phyloP scores from a whole-genome alignment of 2,329 filamentous ascomycete genomes.

The Dactylellina leptospora region DNA sequence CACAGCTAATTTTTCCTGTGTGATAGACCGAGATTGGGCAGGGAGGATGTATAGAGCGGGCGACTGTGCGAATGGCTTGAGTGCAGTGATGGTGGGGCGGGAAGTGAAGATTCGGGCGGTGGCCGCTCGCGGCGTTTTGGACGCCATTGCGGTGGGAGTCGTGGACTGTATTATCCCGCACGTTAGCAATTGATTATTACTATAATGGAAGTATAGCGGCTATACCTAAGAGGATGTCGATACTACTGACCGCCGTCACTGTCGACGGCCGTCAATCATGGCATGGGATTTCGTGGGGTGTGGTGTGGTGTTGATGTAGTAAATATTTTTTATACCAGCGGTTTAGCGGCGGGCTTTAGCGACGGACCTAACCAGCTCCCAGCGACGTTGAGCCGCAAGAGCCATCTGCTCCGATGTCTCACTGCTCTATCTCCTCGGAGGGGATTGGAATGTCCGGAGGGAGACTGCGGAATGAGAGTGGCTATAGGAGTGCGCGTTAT shows the following conservation, averaged over 20 bases:
- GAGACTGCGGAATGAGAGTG: too few species aligned
- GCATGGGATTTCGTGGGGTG: constrained; percentile 1
- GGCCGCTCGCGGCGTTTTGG: constrained; percentile 9
- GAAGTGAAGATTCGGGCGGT: constrained; percentile 9
- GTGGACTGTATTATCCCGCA: too few species aligned
- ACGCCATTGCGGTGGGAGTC: constrained; percentile 36
- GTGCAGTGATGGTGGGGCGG: constrained; percentile 22
- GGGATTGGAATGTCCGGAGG: too few species aligned
- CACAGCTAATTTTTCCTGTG: neutral
- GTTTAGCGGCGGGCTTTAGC: neutral
- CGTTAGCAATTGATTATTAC: too few species aligned
- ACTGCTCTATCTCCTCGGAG: too few species aligned
- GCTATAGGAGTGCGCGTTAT: too few species aligned
- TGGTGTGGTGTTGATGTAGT: constrained; percentile 23
- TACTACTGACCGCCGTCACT: constrained; percentile 37
- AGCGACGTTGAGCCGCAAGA: neutral
- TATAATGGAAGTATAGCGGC: too few species aligned
- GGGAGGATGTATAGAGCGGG: neutral
- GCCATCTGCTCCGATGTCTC: too few species aligned
- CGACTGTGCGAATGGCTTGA: constrained; percentile 13
- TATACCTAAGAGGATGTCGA: constrained; percentile 6
- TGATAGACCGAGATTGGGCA: constrained; percentile 4
- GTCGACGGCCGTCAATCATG: constrained; percentile 25
- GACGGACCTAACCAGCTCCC: neutral
- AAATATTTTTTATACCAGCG: constrained; percentile 24